Evolutionary conservation across 805 yeast species (phyloP), one percentile per base, ranked within the genome.

Genomic region (Zygosaccharomyces pseudorouxii): DNA sequence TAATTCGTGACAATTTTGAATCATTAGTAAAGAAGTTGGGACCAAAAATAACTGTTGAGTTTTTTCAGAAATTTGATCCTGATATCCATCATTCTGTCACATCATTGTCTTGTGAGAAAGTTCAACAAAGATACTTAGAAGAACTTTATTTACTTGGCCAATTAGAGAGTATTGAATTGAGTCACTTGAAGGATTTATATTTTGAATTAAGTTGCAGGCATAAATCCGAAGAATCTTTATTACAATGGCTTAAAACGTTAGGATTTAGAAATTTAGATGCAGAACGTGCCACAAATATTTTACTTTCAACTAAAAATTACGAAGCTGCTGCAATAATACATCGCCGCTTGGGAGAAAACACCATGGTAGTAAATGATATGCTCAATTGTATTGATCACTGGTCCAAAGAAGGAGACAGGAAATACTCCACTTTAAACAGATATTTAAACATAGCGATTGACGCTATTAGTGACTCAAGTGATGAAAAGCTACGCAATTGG

Each of bases 321-420:
- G 55, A 55, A 35, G 63, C 57, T 4, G 47, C 57, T 5, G 55
- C 63, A 2, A 20, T 56, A 14, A 40, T 63, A 4, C 54, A 58
- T 16, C 46, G 42, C 18, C 56, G 55, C 22, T 27, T 57, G 20
- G 38, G 49, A 9, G 51, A 55, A n/a, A 54, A 51, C 43, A 43
- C 37, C 10, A 30, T 51, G 11, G 64, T 53, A 10, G 48, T 63
- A 8, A 50, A 57, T 3, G 50, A 55, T 33, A 36, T 57, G 20
- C 36, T 56, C 11, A 28, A 20, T 8, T 54, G 56, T 27, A 55
- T 62, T n/a, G 47, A 47, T 10, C 28, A 23, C 9, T 58, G 55
- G 58, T 53, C 59, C 25, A 27, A 39, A 19, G 31, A 27, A 5
- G 29, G 41, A n/a, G 33, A 38, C n/a, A 35, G 28, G 12, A 18